Conservation (phyloP, 208 protist species). For the Acanthamoeba lenticulata region DNA sequence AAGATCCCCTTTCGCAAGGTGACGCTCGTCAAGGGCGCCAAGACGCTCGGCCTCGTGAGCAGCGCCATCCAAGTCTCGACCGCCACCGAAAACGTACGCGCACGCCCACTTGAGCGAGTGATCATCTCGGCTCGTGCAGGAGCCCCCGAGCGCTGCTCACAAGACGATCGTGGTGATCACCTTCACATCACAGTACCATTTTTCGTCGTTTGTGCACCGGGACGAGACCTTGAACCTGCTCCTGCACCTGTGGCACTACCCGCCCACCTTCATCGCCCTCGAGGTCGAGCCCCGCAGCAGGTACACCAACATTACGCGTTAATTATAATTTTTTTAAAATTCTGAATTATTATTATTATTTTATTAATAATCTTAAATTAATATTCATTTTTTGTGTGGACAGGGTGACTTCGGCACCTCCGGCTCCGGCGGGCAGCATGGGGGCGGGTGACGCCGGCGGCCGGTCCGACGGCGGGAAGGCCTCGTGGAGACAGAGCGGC, state of each 20-base stretch:
- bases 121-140: no score
- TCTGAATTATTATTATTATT: not conserved
- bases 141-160: no score
- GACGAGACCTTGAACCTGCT: slow-evolving; percentile 44
- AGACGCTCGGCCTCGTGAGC: slow-evolving; percentile 25
- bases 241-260: slow-evolving; percentile 45
- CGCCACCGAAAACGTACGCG: not conserved
- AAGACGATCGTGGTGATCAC: no score
- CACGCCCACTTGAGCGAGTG: no score
- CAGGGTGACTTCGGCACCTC: not conserved
- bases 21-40: not conserved
- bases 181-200: slow-evolving; percentile 14
- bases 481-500: not conserved
- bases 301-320: not conserved
- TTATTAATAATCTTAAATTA: not conserved
- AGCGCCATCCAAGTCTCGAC: slow-evolving; percentile 30
- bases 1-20: slow-evolving; percentile 54
- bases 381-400: not conserved
- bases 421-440: not conserved
- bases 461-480: not conserved
- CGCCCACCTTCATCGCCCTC: slow-evolving; percentile 10
- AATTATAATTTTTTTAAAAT: not conserved
- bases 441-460: not conserved
- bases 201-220: slow-evolving; percentile 41
- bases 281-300: not conserved